These are phyloP conservation scores for Neurospora hispaniola DNA, from an alignment of 495 filamentous ascomycete genomes.

Conservation along the genomic window DNA sequence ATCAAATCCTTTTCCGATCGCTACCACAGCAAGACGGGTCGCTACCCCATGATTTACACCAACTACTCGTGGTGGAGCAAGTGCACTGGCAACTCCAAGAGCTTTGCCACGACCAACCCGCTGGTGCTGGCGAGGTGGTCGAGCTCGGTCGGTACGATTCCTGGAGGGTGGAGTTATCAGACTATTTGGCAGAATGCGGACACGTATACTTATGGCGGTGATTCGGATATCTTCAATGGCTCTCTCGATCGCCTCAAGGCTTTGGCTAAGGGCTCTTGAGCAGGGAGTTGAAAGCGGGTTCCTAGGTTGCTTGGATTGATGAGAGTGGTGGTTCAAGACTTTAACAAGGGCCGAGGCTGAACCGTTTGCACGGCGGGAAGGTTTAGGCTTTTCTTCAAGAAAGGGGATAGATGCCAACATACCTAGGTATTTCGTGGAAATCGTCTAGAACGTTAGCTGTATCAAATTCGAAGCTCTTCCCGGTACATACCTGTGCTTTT, in stretches of 20 bases:
- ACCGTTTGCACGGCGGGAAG: not conserved
- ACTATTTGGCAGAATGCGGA: conserved; percentile 51
- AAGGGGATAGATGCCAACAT: no score
- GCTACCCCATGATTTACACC: conserved; percentile 52
- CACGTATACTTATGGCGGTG: conserved; percentile 37
- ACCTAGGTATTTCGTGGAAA: not conserved
- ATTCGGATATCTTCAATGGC: conserved; percentile 44
- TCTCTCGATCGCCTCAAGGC: not conserved
- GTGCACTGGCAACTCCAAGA: conserved; percentile 47
- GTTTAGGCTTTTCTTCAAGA: not conserved
- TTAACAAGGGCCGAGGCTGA: not conserved
- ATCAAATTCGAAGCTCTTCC: not conserved
- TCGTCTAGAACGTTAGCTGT: not conserved
- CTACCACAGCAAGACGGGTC: conserved; percentile 40
- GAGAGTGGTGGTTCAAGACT: no score
- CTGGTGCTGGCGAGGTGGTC: conserved; percentile 48
- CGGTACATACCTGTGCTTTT: not conserved
- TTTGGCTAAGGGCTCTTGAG: not conserved
- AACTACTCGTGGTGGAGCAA: conserved; percentile 51
- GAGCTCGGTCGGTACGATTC: conserved; percentile 39
- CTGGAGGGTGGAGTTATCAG: conserved; percentile 49
- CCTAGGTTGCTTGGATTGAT: no score
- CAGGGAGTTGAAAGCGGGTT: not conserved
- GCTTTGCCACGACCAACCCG: conserved; percentile 41
- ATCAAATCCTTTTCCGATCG: conserved; percentile 48